phyloP scores from a whole-genome alignment of 805 yeast species.

The Candida sonorensis region DNA sequence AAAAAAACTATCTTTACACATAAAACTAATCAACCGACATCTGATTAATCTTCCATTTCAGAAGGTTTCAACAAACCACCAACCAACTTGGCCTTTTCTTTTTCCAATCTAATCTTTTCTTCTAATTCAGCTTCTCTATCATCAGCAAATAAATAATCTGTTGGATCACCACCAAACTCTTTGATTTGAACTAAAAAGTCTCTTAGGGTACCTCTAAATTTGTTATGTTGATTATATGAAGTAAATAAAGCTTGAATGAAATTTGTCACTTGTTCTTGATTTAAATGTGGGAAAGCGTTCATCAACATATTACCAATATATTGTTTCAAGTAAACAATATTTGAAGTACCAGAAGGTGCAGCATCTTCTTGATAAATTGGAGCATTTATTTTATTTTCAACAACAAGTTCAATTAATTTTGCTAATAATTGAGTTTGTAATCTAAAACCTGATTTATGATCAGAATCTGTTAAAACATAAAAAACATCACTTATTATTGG shows the following conservation, averaged over 20 bases:
- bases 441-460: conserved; percentile 94
- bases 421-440: conserved; percentile 81
- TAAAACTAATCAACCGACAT: not conserved
- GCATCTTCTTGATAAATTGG: conserved; percentile 78
- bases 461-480: conserved; percentile 90
- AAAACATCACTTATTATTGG: conserved; percentile 88
- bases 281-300: conserved; percentile 89
- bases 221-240: conserved; percentile 64
- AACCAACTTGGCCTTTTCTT: conserved; percentile 75
- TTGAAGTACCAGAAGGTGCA: conserved; percentile 81
- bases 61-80: conserved; percentile 95
- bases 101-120: conserved; percentile 64
- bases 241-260: conserved; percentile 73
- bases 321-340: conserved; percentile 69
- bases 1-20: not conserved
- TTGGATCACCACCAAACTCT: conserved; percentile 91
- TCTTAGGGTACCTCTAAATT: conserved; percentile 79
- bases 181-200: conserved; percentile 96
- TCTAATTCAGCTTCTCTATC: conserved; percentile 74
- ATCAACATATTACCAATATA: conserved; percentile 76
- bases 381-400: conserved; percentile 62
- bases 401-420: conserved; percentile 75
- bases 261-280: conserved; percentile 71
- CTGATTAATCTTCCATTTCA: conserved; percentile 72
- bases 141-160: conserved; percentile 91